Evolutionary conservation across 148 eudicot species (phyloP).

Genomic region (Selenicereus undatus): DNA sequence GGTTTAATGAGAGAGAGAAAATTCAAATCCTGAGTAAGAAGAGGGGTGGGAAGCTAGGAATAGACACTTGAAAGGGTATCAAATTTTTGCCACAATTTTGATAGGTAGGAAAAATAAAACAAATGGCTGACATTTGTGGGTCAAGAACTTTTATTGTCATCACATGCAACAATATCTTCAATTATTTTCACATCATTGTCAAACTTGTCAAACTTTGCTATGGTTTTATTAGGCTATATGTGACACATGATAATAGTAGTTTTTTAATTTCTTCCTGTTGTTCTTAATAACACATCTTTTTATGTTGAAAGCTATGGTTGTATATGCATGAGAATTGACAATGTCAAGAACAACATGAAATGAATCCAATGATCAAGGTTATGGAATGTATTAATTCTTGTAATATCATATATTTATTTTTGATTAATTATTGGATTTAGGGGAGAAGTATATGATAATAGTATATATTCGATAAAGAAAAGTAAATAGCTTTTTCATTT

Average conservation of each 20-base stretch:
- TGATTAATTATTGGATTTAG: no score
- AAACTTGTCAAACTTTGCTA: slow-evolving; percentile 21
- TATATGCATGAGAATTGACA: neutral
- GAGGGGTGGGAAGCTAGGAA: slow-evolving; percentile 12
- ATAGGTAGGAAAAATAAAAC: neutral
- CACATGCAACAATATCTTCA: slow-evolving; percentile 29
- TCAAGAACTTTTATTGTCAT: slow-evolving; percentile 24
- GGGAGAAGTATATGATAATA: no score
- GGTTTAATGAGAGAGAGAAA: neutral
- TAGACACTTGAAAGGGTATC: slow-evolving; percentile 23
- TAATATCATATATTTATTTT: no score
- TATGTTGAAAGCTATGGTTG: neutral
- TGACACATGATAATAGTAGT: neutral
- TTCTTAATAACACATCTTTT: neutral
- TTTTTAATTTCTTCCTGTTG: neutral
- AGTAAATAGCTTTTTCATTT: no score
- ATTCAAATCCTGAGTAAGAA: slow-evolving; percentile 24
- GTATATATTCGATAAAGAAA: no score
- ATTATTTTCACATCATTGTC: slow-evolving; percentile 27
- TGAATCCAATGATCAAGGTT: no score
- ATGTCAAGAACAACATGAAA: no score
- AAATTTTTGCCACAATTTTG: slow-evolving; percentile 18
- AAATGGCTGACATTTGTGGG: slow-evolving; percentile 32
- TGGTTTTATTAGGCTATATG: slow-evolving; percentile 4
- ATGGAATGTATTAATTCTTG: no score